phyloP scores from a whole-genome alignment of 169 alveolate genomes.

The Pseudocohnilembus persalinus region DNA sequence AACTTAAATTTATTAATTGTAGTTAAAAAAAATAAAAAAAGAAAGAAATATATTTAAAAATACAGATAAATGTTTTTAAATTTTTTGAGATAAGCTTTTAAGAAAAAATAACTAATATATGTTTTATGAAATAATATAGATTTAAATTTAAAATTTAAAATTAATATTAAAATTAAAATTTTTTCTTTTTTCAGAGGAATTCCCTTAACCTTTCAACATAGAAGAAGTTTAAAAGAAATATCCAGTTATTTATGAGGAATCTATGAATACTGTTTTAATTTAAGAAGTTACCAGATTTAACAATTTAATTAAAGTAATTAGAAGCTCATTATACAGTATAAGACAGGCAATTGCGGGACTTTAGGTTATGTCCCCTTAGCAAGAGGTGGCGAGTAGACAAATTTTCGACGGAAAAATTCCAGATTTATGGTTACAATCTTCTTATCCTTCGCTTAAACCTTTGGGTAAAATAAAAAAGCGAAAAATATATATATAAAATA shows the following conservation, averaged over 20 bases:
- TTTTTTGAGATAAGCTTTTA: neutral
- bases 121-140: no score
- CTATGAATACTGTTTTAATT: constrained; percentile 80
- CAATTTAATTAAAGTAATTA: constrained; percentile 63
- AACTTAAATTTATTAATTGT: constrained; percentile 29
- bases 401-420: constrained; percentile 83
- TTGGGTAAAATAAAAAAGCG: constrained; percentile 58
- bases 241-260: constrained; percentile 89
- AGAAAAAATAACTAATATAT: no score
- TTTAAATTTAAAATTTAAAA: no score
- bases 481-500: no score
- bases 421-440: constrained; percentile 66
- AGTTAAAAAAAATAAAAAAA: constrained; percentile 38
- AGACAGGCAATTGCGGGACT: constrained; percentile 83
- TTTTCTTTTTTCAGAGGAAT: constrained; percentile 57
- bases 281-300: constrained; percentile 85
- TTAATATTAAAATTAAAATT: no score
- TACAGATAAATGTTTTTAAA: neutral
- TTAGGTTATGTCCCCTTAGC: constrained; percentile 60
- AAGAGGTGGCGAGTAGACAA: constrained; percentile 67
- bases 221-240: constrained; percentile 80
- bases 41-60: neutral
- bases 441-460: constrained; percentile 85
- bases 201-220: constrained; percentile 84
- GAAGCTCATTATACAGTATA: constrained; percentile 69